Base-by-base conservation (phyloP, 768 basidiomycete species). In the Suillus spraguei region DNA sequence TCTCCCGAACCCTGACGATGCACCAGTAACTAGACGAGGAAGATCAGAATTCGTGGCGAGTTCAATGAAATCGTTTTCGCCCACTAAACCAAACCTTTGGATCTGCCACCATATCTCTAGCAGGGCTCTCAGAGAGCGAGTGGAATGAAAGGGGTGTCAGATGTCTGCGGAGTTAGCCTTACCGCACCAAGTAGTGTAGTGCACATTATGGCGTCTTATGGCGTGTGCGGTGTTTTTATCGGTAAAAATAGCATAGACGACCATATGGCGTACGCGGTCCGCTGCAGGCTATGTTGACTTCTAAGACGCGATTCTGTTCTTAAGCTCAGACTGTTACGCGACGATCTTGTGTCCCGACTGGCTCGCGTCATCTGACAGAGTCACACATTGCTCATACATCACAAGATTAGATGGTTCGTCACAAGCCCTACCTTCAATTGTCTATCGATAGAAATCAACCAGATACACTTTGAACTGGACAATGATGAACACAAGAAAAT, bases 1-100 rank as follows among this genome's bases (percentile, higher is more conserved):
- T 3, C 72, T 73, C 8, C 81, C 80, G 59, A 82, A 76, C 20
- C 82, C 79, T 13, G 77, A 72, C 3, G 77, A 78, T 6, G 76
- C 67, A 14, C 80, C 80, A 6, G 79, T 80, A n/a, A 53, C 52
- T 53, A 14, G 11, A 35, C n/a, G 17, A 11, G 33, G n/a, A 11
- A 53, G 13, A 35, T 53, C 20, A 53, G 33, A 1, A 35, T 33
- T 35, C 6, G n/a, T 53, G 52, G 3, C 5, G 5, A 33, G 10
- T 33, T 5, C 3, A 3, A 20, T 20, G 17, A 35, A n/a, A n/a
- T n/a, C 3, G 5, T 11, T 53, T n/a, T 53, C 52, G 35, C 52
- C 20, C 52, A 53, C 52, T 53, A 14, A 53, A 53, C 52, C 52
- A 53, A 53, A 53, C 33, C 32, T 14, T 53, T 33, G 52, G 13